Base-by-base conservation (phyloP, 352 stramenopile species). In the Globisporangium yorkense region DNA sequence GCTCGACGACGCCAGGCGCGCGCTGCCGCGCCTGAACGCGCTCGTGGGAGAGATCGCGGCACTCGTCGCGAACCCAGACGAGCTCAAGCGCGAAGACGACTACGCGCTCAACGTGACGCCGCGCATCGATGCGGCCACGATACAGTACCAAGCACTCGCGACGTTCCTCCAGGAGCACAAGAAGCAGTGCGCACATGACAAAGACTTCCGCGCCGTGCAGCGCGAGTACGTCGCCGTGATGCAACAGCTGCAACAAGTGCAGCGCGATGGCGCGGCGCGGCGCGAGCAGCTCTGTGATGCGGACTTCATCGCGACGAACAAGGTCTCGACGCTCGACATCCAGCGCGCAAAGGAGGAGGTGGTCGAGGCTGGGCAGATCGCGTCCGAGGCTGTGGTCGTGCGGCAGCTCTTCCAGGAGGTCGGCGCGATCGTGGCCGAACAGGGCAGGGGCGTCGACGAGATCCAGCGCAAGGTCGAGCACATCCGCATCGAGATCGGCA, bases 281-380 rank as follows among this genome's bases (percentile, higher is more conserved):
- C 79, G 82, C 16, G 83, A 91, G 55, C 70, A 68, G 18, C 59
- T 91, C 50, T 88, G 82, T 43, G 80, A 93, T 31, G 66, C 77
- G 40, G 83, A 89, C 57, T 91, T 93, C 56, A 45, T 91, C 13
- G 60, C 71, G 0, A 74, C 66, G 18, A 67, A 68, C 37, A 75
- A 82, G 45, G 67, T 92, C 31, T 85, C 79, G 13, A 77, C 70
- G 2, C 65, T 85, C 40, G 80, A 93, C 29, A 67, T 93, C 46
- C 77, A 93, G 47, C 69, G 69, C n/a, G 80, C 83, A 0, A 90
- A 93, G 43, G 83, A 91, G 46, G 81, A 89, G 37, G 72, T 88
- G n/a, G 65, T 80, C 16, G 77, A 87, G 55, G 75, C 80, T 13
- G 65, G 79, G 12, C 73, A 87, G 60, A 77, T 93, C 45, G 77